phyloP scores from a whole-genome alignment of 2,329 filamentous ascomycete genomes.

The Colletotrichum ledebouriae region DNA sequence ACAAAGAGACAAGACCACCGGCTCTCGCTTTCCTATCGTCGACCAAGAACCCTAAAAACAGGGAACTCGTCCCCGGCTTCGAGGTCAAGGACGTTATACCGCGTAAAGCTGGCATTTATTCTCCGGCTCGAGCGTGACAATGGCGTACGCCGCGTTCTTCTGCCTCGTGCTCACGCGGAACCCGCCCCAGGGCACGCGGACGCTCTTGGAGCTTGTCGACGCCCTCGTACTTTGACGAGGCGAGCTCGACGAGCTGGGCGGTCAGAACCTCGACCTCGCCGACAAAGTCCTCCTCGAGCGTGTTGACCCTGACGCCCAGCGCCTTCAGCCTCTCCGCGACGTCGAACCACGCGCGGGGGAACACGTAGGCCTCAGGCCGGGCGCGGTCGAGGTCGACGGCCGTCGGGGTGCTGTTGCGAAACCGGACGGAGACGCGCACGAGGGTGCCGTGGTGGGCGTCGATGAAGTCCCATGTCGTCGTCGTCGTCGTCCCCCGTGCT shows the following conservation, averaged over 20 bases:
- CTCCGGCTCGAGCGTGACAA: slow-evolving; percentile 50
- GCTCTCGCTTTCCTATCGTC: background rate
- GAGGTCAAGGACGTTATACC: slow-evolving; percentile 48
- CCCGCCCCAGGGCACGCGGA: slow-evolving; percentile 48
- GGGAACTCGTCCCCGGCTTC: slow-evolving; percentile 49
- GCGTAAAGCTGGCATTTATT: slow-evolving; percentile 49
- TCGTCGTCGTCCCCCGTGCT: slow-evolving; percentile 46
- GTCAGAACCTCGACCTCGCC: slow-evolving; percentile 48
- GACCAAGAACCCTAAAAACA: slow-evolving; percentile 45
- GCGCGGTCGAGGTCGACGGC: slow-evolving; percentile 47
- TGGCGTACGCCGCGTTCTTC: slow-evolving; percentile 49
- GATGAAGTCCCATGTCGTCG: slow-evolving; percentile 32
- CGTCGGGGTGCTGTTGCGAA: slow-evolving; percentile 47
- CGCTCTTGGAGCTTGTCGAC: slow-evolving; percentile 40
- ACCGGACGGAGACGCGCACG: slow-evolving; percentile 47
- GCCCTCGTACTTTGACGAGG: too few relatives aligned
- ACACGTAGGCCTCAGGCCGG: slow-evolving; percentile 48
- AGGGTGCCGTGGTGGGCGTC: too few relatives aligned
- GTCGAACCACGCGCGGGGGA: slow-evolving; percentile 48
- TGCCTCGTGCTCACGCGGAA: slow-evolving; percentile 50
- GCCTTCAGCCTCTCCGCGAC: slow-evolving; percentile 45
- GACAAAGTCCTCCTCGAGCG: slow-evolving; percentile 43
- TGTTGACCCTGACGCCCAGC: slow-evolving; percentile 47
- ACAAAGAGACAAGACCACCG: background rate
- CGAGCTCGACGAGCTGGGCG: slow-evolving; percentile 42